phyloP scores from a whole-genome alignment of 805 yeast species.

The Wickerhamiella alocasiicola region DNA sequence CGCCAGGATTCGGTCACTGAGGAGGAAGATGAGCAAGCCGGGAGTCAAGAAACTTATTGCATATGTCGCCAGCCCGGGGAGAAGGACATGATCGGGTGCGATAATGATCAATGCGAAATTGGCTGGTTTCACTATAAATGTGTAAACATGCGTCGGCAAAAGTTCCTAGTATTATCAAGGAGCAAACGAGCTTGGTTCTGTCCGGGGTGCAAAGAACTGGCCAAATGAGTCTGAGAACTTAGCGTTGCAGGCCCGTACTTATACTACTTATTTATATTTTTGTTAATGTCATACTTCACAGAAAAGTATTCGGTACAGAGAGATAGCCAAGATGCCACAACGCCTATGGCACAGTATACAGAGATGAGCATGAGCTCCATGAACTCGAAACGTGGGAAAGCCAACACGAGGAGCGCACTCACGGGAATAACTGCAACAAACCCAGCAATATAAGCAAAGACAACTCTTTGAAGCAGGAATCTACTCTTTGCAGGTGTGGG shows the following conservation, averaged over 20 bases:
- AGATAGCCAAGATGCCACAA: conserved; percentile 71
- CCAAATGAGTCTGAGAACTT: neutral
- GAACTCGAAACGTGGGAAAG: conserved; percentile 52
- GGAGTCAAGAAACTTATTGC: neutral
- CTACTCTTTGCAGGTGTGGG: conserved; percentile 13
- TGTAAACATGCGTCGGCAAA: too few species aligned
- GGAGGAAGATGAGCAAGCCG: too few species aligned
- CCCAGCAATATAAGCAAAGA: conserved; percentile 53
- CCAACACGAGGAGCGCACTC: conserved; percentile 42
- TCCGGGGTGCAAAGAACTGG: neutral
- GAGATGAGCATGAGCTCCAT: conserved; percentile 70
- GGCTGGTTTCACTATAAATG: neutral
- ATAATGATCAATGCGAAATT: neutral
- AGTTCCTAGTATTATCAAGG: too few species aligned
- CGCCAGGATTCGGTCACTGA: too few species aligned
- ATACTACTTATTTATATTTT: neutral
- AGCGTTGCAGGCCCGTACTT: neutral
- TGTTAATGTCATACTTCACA: neutral
- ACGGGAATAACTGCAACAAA: conserved; percentile 50
- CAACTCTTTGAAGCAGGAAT: conserved; percentile 60
- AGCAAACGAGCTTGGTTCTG: too few species aligned
- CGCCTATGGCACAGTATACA: conserved; percentile 76
- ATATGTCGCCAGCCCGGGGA: neutral
- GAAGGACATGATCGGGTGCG: neutral
- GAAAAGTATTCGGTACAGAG: conserved; percentile 10